These are phyloP conservation scores for Nadsonia commutata DNA, from an alignment of 1,139 yeast genomes.

Conservation along the genomic window DNA sequence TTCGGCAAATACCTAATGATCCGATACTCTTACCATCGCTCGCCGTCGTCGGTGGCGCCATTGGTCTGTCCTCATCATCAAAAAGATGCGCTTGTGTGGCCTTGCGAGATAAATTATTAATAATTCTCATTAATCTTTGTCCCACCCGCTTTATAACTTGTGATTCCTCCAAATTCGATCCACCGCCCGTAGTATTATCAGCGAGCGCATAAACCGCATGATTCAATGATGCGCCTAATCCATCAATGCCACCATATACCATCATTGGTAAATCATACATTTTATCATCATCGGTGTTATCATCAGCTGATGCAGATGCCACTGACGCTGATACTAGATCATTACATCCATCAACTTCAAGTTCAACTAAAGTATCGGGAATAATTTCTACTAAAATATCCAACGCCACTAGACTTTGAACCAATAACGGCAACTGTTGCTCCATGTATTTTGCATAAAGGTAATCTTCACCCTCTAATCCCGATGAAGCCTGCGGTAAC, in stretches of 20 bases:
- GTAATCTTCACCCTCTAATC: neutral
- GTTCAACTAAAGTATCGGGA: neutral
- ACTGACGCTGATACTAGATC: neutral
- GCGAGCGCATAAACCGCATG: neutral
- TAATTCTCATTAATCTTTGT: neutral
- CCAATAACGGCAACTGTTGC: neutral
- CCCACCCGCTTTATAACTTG: neutral
- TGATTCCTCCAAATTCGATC: neutral
- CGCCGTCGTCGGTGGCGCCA: no score
- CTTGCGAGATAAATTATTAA: neutral
- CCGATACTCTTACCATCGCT: no score
- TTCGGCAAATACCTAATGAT: no score
- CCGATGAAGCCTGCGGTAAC: neutral
- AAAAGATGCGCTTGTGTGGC: neutral
- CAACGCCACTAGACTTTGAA: neutral
- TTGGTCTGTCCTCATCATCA: neutral
- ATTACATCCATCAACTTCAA: neutral
- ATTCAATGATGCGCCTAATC: neutral
- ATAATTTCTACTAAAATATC: neutral
- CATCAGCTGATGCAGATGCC: no score
- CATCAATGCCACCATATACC: neutral
- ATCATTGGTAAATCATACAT: neutral
- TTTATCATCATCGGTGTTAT: neutral
- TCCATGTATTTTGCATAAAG: neutral
- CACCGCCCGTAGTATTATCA: no score